A percentile compares a stretch with the other conserved stretches of the same genome.
These are phyloP conservation scores for Poa annua DNA, from an alignment of 176 grass and related monocot genomes.

Conservation along the genomic window DNA sequence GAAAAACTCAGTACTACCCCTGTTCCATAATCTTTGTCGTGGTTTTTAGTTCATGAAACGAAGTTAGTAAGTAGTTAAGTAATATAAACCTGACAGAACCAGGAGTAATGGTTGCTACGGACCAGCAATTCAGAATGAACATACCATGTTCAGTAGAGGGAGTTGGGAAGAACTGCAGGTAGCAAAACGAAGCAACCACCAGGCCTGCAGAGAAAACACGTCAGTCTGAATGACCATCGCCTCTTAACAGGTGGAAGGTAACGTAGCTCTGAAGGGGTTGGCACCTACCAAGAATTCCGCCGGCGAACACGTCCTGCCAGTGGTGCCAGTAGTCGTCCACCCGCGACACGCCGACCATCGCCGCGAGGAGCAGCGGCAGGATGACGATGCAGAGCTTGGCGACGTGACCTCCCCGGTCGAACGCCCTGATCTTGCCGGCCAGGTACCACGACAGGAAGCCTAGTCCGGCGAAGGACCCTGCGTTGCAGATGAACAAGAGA, in stretches of 20 bases:
- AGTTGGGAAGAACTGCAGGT: constrained; percentile 49
- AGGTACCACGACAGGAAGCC: constrained; percentile 63
- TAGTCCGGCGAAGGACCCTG: constrained; percentile 53
- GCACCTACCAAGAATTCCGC: constrained; percentile 41
- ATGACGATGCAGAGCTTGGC: constrained; percentile 52
- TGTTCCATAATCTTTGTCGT: too few species aligned
- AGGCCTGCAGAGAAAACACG: constrained; percentile 16
- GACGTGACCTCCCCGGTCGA: constrained; percentile 47
- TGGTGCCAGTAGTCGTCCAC: constrained; percentile 62
- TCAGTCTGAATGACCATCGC: not conserved
- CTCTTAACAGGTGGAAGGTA: not conserved
- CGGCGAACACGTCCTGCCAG: constrained; percentile 56
- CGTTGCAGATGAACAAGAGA: not conserved
- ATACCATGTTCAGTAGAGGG: constrained; percentile 42
- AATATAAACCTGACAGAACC: too few species aligned
- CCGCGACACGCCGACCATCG: constrained; percentile 48
- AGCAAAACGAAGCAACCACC: constrained; percentile 52
- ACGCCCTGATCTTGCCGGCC: constrained; percentile 51
- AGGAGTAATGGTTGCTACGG: not conserved
- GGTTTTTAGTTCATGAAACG: too few species aligned
- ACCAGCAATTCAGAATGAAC: not conserved
- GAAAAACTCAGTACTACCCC: too few species aligned
- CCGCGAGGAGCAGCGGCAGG: constrained; percentile 53
- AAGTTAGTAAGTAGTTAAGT: too few species aligned
- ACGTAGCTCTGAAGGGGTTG: not conserved